Percentiles rank a stretch among this genome's conserved stretches.
phyloP scores from a whole-genome alignment of 2,329 filamentous ascomycete genomes.

The Monosporascus sp. region DNA sequence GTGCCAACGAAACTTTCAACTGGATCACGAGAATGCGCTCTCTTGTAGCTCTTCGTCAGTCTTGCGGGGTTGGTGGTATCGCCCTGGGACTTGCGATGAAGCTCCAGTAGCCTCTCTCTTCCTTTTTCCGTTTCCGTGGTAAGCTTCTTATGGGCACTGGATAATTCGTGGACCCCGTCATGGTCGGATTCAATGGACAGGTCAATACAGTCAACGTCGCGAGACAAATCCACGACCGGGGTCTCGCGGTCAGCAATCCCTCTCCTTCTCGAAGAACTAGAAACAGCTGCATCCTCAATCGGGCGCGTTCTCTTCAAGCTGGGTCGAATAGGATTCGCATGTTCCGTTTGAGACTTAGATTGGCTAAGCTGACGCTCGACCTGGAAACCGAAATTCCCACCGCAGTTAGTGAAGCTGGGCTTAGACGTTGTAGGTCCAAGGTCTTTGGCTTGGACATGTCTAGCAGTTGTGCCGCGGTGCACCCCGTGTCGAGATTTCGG shows the following conservation, averaged over 20 bases:
- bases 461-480: background rate
- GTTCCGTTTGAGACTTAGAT: background rate
- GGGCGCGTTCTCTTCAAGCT: conserved; percentile 9
- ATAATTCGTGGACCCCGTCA: background rate
- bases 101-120: conserved; percentile 3
- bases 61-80: conserved; percentile 1
- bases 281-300: background rate
- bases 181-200: conserved; percentile 13
- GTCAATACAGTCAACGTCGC: conserved; percentile 22
- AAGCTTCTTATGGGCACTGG: background rate
- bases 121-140: background rate
- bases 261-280: conserved; percentile 2
- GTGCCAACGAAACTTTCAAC: background rate
- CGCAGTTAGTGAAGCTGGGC: background rate
- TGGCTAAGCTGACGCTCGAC: background rate
- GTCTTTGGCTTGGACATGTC: background rate
- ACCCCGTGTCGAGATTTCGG: background rate
- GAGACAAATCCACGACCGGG: conserved; percentile 1
- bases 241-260: background rate
- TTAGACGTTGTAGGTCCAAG: background rate
- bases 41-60: conserved; percentile 4
- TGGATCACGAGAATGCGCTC: background rate
- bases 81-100: conserved; percentile 8
- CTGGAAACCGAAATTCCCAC: background rate
- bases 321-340: background rate